Percentiles rank a stretch among this genome's conserved stretches.
phyloP scores from a whole-genome alignment of 805 yeast genomes.

The Vanderwaltozyma verrucispora region DNA sequence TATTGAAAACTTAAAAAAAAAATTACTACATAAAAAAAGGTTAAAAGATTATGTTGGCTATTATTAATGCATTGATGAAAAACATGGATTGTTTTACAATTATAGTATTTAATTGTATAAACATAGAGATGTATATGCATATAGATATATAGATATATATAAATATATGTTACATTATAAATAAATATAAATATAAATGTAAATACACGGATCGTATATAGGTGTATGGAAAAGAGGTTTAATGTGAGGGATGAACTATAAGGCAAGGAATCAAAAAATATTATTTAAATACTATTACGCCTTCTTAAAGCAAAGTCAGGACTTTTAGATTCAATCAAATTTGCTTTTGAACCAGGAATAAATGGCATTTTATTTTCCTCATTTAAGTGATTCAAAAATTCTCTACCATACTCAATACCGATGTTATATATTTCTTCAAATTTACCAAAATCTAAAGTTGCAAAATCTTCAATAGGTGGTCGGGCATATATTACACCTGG shows the following conservation, averaged over 20 bases:
- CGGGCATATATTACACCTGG: conserved; percentile 81
- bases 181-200: too few relatives aligned
- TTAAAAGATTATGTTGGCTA: too few relatives aligned
- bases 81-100: too few relatives aligned
- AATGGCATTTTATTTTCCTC: conserved; percentile 46
- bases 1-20: background rate
- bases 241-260: too few relatives aligned
- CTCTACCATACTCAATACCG: conserved; percentile 66
- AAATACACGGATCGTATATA: too few relatives aligned
- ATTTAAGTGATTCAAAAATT: conserved; percentile 42
- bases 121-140: background rate
- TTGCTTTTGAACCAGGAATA: conserved; percentile 42
- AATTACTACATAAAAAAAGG: background rate
- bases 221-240: too few relatives aligned
- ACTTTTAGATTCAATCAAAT: conserved; percentile 18
- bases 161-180: too few relatives aligned
- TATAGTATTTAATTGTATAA: too few relatives aligned
- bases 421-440: conserved; percentile 82
- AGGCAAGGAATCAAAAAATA: background rate
- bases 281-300: conserved; percentile 49
- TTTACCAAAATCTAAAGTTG: conserved; percentile 84
- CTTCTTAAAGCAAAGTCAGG: conserved; percentile 34
- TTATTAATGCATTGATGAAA: too few relatives aligned
- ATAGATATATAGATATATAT: too few relatives aligned
- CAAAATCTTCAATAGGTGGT: conserved; percentile 90